phyloP scores from a whole-genome alignment of 75 land plant genomes.

The Adiantum capillusveneris region DNA sequence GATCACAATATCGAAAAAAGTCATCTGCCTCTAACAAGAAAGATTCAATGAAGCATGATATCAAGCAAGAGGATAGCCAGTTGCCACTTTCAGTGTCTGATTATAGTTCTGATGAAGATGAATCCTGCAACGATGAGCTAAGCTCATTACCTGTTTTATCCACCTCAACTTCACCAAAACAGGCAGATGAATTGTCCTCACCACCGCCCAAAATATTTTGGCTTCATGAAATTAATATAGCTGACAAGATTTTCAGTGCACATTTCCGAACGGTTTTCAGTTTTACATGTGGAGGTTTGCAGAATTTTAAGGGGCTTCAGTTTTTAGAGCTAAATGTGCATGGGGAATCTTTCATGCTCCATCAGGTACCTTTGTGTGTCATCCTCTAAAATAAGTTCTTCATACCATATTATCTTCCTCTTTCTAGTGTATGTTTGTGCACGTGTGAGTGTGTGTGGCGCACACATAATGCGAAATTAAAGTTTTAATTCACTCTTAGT shows the following conservation, averaged over 20 bases:
- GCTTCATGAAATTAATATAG: conserved; percentile 73
- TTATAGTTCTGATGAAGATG: background rate
- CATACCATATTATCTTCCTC: background rate
- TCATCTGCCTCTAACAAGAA: too few relatives aligned
- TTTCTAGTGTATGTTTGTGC: background rate
- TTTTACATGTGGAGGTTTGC: conserved; percentile 73
- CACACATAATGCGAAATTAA: too few relatives aligned
- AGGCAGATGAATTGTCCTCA: background rate
- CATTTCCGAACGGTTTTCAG: conserved; percentile 72
- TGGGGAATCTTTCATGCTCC: conserved; percentile 97
- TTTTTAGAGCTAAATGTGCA: conserved; percentile 58
- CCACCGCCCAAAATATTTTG: conserved; percentile 26
- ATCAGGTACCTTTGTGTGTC: conserved; percentile 58
- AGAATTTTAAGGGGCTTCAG: conserved; percentile 30
- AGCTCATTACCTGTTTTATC: too few relatives aligned
- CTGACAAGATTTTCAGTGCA: conserved; percentile 55
- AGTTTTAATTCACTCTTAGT: too few relatives aligned
- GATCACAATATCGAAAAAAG: conserved; percentile 62
- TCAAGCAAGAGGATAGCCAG: too few relatives aligned
- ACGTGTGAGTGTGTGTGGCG: background rate
- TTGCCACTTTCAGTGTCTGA: too few relatives aligned
- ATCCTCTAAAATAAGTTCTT: too few relatives aligned
- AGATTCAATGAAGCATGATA: too few relatives aligned
- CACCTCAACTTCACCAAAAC: too few relatives aligned
- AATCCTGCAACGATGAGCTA: background rate